These are phyloP conservation scores for Martensiomyces pterosporus DNA, from an alignment of 192 early-diverging fungal genomes.

Conservation along the genomic window DNA sequence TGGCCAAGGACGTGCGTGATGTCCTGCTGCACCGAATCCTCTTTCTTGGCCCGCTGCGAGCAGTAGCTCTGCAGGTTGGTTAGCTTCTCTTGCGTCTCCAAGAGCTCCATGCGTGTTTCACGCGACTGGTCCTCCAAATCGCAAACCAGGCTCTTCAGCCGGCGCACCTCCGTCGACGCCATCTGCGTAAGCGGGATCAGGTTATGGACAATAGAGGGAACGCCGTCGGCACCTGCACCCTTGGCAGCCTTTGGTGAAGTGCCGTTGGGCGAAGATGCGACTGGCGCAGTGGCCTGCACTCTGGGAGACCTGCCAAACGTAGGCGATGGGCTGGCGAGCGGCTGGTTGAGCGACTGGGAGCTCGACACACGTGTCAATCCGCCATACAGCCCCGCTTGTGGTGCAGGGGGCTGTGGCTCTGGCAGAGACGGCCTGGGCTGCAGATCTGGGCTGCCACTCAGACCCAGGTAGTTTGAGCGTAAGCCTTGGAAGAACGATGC, in stretches of 20 bases:
- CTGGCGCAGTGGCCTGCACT: no score
- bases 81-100: slow-evolving; percentile 20
- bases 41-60: slow-evolving; percentile 23
- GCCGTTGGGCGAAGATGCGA: no score
- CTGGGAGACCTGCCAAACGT: no score
- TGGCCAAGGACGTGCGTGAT: slow-evolving; percentile 43
- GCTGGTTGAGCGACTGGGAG: slow-evolving; percentile 1
- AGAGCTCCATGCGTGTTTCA: slow-evolving; percentile 19
- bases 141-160: slow-evolving; percentile 13
- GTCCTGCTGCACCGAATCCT: slow-evolving; percentile 41
- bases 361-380: background rate
- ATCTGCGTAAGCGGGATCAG: slow-evolving; percentile 25
- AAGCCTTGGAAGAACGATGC: slow-evolving; percentile 45
- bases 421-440: slow-evolving; percentile 3
- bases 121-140: slow-evolving; percentile 35
- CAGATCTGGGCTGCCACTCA: slow-evolving; percentile 14
- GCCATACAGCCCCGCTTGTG: no score
- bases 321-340: no score
- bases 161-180: slow-evolving; percentile 18
- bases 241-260: no score
- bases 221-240: slow-evolving; percentile 22
- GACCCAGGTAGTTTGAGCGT: slow-evolving; percentile 22
- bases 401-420: no score
- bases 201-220: slow-evolving; percentile 12
- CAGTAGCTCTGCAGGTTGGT: slow-evolving; percentile 25